phyloP scores from a whole-genome alignment of 805 yeast genomes.

The Wickerhamiella vanderwaltii region DNA sequence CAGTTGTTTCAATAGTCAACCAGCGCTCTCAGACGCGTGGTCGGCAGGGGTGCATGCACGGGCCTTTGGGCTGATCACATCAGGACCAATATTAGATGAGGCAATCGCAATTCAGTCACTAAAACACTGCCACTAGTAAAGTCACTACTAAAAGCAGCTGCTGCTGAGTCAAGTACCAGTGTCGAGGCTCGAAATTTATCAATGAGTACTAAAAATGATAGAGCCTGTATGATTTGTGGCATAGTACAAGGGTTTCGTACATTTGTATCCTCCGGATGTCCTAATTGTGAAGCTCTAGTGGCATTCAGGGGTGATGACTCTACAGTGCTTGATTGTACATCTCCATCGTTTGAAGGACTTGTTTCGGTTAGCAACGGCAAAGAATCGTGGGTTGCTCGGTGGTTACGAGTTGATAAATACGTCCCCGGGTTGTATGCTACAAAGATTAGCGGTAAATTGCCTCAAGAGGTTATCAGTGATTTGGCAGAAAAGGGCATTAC shows the following conservation, averaged over 20 bases:
- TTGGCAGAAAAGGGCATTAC: slow-evolving; percentile 62
- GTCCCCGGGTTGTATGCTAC: slow-evolving; percentile 89
- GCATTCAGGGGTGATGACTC: slow-evolving; percentile 71
- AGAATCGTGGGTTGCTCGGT: slow-evolving; percentile 88
- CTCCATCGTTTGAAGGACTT: slow-evolving; percentile 89
- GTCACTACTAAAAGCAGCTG: too few relatives aligned
- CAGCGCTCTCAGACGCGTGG: too few relatives aligned
- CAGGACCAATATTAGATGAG: too few relatives aligned
- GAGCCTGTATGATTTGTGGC: slow-evolving; percentile 98
- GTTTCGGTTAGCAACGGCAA: slow-evolving; percentile 81
- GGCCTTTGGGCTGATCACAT: too few relatives aligned
- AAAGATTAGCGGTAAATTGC: slow-evolving; percentile 80
- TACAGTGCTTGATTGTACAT: slow-evolving; percentile 79
- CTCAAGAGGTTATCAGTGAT: slow-evolving; percentile 68
- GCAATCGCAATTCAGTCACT: not conserved
- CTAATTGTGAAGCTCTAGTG: slow-evolving; percentile 85
- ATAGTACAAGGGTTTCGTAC: slow-evolving; percentile 65
- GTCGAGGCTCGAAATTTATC: not conserved
- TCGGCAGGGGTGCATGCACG: too few relatives aligned
- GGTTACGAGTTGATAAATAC: slow-evolving; percentile 85
- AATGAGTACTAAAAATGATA: slow-evolving; percentile 49
- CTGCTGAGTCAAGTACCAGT: too few relatives aligned
- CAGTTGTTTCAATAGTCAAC: too few relatives aligned
- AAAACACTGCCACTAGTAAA: too few relatives aligned
- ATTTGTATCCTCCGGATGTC: slow-evolving; percentile 82